Conservation (phyloP, 805 yeast species). For the Kregervanrija delftensis region DNA sequence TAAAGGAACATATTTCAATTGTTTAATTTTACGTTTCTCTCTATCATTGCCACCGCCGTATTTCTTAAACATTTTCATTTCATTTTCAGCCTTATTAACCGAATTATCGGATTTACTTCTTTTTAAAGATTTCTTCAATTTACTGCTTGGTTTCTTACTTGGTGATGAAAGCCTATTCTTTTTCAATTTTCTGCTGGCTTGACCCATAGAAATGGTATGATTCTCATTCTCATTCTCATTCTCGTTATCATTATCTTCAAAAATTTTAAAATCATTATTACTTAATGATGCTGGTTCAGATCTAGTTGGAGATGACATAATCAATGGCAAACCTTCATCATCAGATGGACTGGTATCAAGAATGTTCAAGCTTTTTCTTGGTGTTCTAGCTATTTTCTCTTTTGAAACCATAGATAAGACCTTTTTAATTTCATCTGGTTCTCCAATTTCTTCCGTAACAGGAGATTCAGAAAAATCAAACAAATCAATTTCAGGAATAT, state of each 20-base stretch:
- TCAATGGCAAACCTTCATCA: constrained; percentile 6
- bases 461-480: no score
- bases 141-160: neutral
- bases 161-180: neutral
- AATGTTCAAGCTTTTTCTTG: constrained; percentile 3
- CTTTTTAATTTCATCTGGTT: no score
- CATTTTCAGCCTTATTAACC: no score
- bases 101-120: neutral
- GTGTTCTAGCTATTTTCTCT: constrained; percentile 1
- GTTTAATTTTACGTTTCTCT: no score
- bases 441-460: no score
- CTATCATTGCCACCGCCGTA: no score
- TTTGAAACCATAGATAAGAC: no score
- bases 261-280: constrained; percentile 1
- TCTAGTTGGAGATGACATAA: constrained; percentile 6
- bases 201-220: constrained; percentile 2
- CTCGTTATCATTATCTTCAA: constrained; percentile 1
- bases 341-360: constrained; percentile 7
- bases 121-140: constrained; percentile 3
- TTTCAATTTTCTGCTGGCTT: constrained; percentile 1
- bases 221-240: neutral
- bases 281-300: constrained; percentile 1
- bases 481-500: no score
- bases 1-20: constrained; percentile 2
- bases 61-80: no score